Conservation (phyloP, 345 rosid species). For the Microthlaspi erraticum region DNA sequence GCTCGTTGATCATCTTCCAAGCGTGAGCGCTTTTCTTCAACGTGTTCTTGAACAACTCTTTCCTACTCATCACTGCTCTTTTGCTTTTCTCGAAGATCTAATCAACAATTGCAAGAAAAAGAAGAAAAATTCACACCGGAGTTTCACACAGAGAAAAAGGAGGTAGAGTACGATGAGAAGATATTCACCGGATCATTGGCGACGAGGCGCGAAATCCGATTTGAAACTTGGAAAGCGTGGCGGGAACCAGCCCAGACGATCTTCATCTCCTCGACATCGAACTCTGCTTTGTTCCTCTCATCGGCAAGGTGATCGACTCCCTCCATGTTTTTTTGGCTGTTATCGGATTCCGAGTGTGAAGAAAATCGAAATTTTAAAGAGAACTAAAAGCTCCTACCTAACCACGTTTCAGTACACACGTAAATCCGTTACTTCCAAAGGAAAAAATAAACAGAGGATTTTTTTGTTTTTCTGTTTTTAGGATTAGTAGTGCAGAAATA, state of each 20-base stretch:
- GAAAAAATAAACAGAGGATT: neutral
- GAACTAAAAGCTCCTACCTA: neutral
- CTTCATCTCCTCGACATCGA: conserved; percentile 83
- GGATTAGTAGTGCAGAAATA: neutral
- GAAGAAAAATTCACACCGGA: neutral
- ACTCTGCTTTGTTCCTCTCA: conserved; percentile 80
- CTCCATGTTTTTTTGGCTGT: conserved; percentile 40
- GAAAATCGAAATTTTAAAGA: neutral
- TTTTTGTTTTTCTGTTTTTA: neutral
- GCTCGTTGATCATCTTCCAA: conserved; percentile 78
- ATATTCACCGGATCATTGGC: conserved; percentile 78
- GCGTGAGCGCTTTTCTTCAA: conserved; percentile 73
- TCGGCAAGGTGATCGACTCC: conserved; percentile 58
- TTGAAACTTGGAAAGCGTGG: conserved; percentile 63
- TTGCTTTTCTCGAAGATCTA: conserved; percentile 80
- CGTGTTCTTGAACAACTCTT: conserved; percentile 84
- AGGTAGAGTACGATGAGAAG: neutral
- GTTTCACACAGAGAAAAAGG: neutral
- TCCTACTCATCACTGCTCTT: conserved; percentile 64
- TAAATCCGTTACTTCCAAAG: neutral
- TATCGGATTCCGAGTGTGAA: neutral
- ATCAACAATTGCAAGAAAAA: neutral
- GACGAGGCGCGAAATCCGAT: conserved; percentile 81
- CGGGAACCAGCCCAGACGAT: conserved; percentile 90
- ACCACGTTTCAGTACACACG: neutral